A percentile compares a stretch with the other conserved stretches of the same genome.
These are phyloP conservation scores for Salvia miltiorrhiza DNA, from an alignment of 257 asterid species.

Conservation along the genomic window DNA sequence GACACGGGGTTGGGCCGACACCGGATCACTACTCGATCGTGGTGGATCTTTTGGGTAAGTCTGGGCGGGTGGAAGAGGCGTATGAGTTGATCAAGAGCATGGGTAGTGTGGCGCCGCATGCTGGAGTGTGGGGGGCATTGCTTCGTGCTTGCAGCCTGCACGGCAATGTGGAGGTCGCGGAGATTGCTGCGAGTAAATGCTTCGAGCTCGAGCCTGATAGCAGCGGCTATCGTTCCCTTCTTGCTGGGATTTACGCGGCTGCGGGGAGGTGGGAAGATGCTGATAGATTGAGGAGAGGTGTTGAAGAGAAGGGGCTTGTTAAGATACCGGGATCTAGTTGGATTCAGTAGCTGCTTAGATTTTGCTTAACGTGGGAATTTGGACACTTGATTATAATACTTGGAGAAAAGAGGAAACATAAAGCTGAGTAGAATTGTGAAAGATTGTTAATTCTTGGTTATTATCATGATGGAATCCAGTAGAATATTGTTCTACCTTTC, in stretches of 20 bases:
- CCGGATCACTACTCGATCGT: conserved; percentile 77
- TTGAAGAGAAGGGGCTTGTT: conserved; percentile 44
- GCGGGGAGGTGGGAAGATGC: conserved; percentile 86
- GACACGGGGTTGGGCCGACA: conserved; percentile 61
- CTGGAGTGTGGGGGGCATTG: conserved; percentile 94
- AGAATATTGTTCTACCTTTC: background rate
- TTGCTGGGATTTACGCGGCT: conserved; percentile 77
- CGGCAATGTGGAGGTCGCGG: conserved; percentile 70
- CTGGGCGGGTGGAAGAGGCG: conserved; percentile 69
- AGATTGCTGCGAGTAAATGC: conserved; percentile 63
- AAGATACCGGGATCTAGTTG: conserved; percentile 79
- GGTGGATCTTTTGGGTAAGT: conserved; percentile 82
- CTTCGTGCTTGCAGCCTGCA: conserved; percentile 90
- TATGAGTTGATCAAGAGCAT: conserved; percentile 63
- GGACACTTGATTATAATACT: background rate
- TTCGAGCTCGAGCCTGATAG: conserved; percentile 68
- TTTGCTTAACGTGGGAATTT: no score
- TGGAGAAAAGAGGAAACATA: background rate
- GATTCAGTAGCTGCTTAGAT: conserved; percentile 22
- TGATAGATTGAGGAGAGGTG: conserved; percentile 46
- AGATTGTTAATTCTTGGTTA: background rate
- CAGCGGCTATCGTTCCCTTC: conserved; percentile 66
- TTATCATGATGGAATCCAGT: no score
- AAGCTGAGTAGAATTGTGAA: background rate
- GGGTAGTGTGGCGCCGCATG: conserved; percentile 67